These are phyloP conservation scores for Colletotrichum eremochloae DNA, from an alignment of 2,329 filamentous ascomycete species.

Conservation along the genomic window DNA sequence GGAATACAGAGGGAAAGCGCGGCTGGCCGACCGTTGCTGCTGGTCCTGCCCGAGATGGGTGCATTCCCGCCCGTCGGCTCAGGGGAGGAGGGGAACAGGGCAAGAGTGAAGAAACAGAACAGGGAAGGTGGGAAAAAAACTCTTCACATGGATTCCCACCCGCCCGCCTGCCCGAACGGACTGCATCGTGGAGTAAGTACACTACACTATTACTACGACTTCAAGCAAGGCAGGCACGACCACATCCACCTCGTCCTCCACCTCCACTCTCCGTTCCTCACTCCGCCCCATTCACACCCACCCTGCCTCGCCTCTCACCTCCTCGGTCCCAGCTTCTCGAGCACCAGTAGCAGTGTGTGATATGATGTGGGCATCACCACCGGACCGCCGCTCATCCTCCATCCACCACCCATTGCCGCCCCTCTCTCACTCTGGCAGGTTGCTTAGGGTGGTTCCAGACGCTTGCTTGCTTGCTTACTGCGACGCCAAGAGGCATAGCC, in stretches of 20 bases:
- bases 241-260: neutral
- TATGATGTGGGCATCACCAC: neutral
- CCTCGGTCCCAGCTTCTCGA: neutral
- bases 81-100: no score
- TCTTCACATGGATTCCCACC: conserved; percentile 39
- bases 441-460: neutral
- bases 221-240: neutral
- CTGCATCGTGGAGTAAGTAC: no score
- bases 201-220: no score
- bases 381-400: neutral
- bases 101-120: conserved; percentile 8
- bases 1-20: neutral
- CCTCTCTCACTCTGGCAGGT: neutral
- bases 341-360: no score
- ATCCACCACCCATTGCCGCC: neutral
- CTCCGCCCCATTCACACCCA: conserved; percentile 7
- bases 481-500: neutral
- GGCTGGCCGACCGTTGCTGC: neutral
- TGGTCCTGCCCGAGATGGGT: neutral
- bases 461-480: neutral
- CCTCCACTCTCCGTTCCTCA: neutral
- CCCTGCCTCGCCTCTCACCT: no score
- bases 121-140: conserved; percentile 40
- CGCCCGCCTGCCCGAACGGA: neutral
- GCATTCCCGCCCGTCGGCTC: neutral